phyloP scores from a whole-genome alignment of 768 basidiomycete genomes.

The Phlebiopsis flavidoalba region DNA sequence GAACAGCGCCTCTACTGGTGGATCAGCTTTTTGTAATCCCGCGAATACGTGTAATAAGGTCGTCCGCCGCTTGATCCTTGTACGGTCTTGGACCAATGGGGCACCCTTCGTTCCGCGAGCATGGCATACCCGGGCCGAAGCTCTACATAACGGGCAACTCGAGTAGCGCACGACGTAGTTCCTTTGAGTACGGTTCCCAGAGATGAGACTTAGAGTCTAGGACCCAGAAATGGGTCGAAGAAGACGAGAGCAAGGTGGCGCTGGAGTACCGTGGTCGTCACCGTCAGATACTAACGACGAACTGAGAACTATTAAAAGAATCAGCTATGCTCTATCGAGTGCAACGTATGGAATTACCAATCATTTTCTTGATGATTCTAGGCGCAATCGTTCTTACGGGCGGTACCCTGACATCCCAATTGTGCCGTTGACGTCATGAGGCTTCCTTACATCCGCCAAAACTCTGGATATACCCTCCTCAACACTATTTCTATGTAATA shows the following conservation, averaged over 20 bases:
- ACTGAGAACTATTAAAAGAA: constrained; percentile 25
- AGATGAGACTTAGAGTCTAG: constrained; percentile 59
- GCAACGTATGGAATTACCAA: background rate
- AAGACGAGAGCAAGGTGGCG: constrained; percentile 78
- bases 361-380: background rate
- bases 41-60: constrained; percentile 39
- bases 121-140: constrained; percentile 56
- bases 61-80: constrained; percentile 24
- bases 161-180: constrained; percentile 58
- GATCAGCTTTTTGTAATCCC: constrained; percentile 40
- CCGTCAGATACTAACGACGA: constrained; percentile 38
- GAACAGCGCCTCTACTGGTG: constrained; percentile 68
- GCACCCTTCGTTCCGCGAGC: constrained; percentile 51
- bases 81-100: constrained; percentile 40
- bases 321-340: background rate
- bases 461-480: constrained; percentile 55
- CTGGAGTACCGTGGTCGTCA: constrained; percentile 27
- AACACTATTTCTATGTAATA: no score
- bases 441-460: constrained; percentile 67
- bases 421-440: constrained; percentile 56
- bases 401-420: constrained; percentile 39
- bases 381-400: background rate
- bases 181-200: constrained; percentile 44
- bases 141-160: constrained; percentile 51
- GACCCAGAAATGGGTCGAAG: constrained; percentile 80